phyloP scores from a whole-genome alignment of 768 basidiomycete species.

The Lentinula sp. region DNA sequence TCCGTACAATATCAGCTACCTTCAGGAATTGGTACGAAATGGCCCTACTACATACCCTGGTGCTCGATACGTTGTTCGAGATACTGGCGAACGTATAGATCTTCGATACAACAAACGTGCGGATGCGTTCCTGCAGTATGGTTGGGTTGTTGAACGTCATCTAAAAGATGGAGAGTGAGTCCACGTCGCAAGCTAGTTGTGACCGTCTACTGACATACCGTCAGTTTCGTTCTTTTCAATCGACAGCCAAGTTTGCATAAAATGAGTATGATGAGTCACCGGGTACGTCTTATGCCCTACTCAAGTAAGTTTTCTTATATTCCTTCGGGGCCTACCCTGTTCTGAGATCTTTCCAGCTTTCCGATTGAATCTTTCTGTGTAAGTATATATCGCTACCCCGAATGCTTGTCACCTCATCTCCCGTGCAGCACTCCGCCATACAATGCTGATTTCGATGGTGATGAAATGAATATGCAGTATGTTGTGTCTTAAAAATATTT shows the following conservation, averaged over 20 bases:
- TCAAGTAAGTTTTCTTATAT: slow-evolving; percentile 62
- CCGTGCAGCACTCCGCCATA: slow-evolving; percentile 82
- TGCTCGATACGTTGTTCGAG: slow-evolving; percentile 93
- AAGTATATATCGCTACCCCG: slow-evolving; percentile 30
- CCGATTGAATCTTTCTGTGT: slow-evolving; percentile 97
- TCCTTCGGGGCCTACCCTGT: slow-evolving; percentile 7
- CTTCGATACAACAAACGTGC: slow-evolving; percentile 93
- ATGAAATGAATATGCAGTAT: slow-evolving; percentile 99
- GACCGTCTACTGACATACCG: slow-evolving; percentile 3
- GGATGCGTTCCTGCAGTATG: slow-evolving; percentile 93
- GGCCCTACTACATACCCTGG: slow-evolving; percentile 95
- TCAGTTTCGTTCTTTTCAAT: slow-evolving; percentile 89
- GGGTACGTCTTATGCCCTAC: slow-evolving; percentile 95
- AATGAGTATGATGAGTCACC: slow-evolving; percentile 99
- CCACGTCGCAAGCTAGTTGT: neutral
- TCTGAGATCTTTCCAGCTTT: slow-evolving; percentile 53
- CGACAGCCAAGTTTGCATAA: slow-evolving; percentile 98
- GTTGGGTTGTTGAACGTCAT: slow-evolving; percentile 98
- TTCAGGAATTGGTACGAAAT: slow-evolving; percentile 92
- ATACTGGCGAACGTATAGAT: slow-evolving; percentile 96
- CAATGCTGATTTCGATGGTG: slow-evolving; percentile 99
- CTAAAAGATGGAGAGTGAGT: slow-evolving; percentile 97
- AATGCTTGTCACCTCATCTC: slow-evolving; percentile 20
- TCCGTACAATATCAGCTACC: slow-evolving; percentile 91
- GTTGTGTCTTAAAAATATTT: slow-evolving; percentile 25